Percentiles rank a stretch among this genome's conserved stretches.
These are phyloP conservation scores for Dissophora globulifera DNA, from an alignment of 192 early-diverging fungal genomes.

Conservation along the genomic window DNA sequence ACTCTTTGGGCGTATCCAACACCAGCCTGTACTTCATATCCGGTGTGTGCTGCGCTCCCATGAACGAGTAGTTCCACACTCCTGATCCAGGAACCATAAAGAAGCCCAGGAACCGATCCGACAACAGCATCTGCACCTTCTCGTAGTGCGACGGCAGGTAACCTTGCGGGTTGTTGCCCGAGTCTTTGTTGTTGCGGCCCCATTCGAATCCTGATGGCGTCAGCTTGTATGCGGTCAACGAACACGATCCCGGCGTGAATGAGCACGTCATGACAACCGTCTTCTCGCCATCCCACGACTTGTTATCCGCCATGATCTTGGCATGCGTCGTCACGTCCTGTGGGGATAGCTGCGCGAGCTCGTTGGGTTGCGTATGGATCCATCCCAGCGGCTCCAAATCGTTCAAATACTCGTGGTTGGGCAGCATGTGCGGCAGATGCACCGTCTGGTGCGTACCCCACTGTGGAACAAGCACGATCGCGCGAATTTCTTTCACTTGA, in stretches of 20 bases:
- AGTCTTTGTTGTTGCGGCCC: conserved; percentile 94
- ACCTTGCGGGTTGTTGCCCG: conserved; percentile 83
- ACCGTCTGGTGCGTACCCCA: conserved; percentile 97
- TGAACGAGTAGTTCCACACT: conserved; percentile 99
- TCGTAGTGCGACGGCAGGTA: conserved; percentile 91
- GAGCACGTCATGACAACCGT: conserved; percentile 91
- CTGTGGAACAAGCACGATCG: conserved; percentile 96
- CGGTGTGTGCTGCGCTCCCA: conserved; percentile 91
- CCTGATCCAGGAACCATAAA: conserved; percentile 98
- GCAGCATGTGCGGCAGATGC: conserved; percentile 87
- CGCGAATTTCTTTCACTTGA: conserved; percentile 95
- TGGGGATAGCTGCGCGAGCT: conserved; percentile 87
- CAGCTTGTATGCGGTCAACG: conserved; percentile 93
- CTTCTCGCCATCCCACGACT: conserved; percentile 95
- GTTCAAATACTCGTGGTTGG: conserved; percentile 89
- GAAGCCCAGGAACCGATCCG: conserved; percentile 96
- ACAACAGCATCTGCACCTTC: conserved; percentile 96
- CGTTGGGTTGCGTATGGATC: conserved; percentile 98
- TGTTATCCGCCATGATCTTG: conserved; percentile 87
- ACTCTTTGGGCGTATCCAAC: conserved; percentile 94
- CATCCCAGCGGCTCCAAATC: conserved; percentile 97
- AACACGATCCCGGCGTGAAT: conserved; percentile 99
- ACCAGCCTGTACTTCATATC: conserved; percentile 94
- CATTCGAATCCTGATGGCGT: conserved; percentile 98
- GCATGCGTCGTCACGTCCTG: conserved; percentile 94